Percentiles rank a stretch among this genome's conserved stretches.
Evolutionary conservation across 768 basidiomycete species (phyloP).

Genomic region (Termitomyces sp.): DNA sequence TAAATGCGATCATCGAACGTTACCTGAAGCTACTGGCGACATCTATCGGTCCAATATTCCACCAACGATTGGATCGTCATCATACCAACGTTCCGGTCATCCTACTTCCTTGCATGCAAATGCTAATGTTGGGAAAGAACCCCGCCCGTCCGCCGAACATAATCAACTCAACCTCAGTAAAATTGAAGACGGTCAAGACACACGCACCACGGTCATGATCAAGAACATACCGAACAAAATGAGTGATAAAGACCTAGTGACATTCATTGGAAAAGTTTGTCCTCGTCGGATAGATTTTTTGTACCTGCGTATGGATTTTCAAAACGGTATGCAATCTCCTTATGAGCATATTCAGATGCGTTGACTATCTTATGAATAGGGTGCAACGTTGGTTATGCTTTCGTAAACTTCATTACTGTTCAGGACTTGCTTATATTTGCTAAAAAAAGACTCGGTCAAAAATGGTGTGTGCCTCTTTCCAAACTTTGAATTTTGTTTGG

Average conservation of each 20-base stretch:
- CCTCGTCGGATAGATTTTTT: conserved; percentile 80
- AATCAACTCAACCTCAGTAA: conserved; percentile 55
- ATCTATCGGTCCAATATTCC: neutral
- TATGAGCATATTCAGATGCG: neutral
- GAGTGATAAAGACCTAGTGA: conserved; percentile 66
- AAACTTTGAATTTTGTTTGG: conserved; percentile 2
- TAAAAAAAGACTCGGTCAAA: conserved; percentile 65
- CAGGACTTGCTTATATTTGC: conserved; percentile 74
- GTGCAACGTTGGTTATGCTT: conserved; percentile 78
- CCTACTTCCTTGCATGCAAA: neutral
- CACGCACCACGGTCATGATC: conserved; percentile 82
- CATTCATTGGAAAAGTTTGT: conserved; percentile 66
- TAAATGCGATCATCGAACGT: neutral
- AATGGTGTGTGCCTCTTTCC: conserved; percentile 51
- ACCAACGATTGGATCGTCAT: neutral
- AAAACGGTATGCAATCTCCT: conserved; percentile 49
- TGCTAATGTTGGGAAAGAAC: conserved; percentile 1
- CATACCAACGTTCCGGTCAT: neutral
- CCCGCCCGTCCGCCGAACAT: conserved; percentile 21
- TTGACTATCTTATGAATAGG: conserved; percentile 30
- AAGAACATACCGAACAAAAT: conserved; percentile 94
- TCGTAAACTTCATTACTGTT: conserved; percentile 85
- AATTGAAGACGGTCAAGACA: conserved; percentile 76
- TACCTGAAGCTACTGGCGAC: conserved; percentile 4
- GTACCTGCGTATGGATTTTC: conserved; percentile 83